A percentile compares a stretch with the other conserved stretches of the same genome.
Conservation (phyloP, 164 flowering plant genomes). For the Echeveria elegans region DNA sequence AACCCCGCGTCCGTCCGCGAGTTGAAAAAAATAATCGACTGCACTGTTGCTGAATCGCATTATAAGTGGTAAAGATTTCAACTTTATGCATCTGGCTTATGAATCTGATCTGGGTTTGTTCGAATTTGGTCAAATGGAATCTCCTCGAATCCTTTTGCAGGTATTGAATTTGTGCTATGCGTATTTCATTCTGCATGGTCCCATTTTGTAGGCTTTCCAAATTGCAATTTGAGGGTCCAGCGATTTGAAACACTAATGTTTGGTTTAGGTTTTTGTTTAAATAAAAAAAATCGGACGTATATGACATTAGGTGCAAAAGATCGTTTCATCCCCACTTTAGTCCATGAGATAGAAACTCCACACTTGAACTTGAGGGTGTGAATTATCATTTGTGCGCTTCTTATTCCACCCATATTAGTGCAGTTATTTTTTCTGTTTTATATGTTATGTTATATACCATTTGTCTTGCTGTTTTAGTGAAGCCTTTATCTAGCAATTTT, state of each 20-base stretch:
- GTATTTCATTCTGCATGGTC: neutral
- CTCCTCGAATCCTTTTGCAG: neutral
- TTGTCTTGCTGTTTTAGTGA: too few species aligned
- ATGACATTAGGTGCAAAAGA: neutral
- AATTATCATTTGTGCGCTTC: too few species aligned
- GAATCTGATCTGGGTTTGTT: neutral
- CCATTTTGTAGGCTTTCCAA: neutral
- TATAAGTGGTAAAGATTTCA: neutral
- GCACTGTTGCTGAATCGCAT: too few species aligned
- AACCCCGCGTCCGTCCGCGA: neutral
- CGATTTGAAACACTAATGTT: neutral
- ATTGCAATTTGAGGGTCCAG: neutral
- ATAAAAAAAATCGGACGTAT: neutral
- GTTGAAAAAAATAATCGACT: neutral
- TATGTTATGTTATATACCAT: too few species aligned
- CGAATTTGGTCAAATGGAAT: neutral
- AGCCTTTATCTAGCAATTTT: too few species aligned
- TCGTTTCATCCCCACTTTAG: neutral
- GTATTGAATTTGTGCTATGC: neutral
- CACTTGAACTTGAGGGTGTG: too few species aligned
- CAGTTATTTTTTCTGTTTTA: neutral
- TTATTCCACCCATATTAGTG: neutral
- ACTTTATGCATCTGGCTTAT: neutral
- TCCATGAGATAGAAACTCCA: neutral
- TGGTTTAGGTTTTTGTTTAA: neutral